Evolutionary conservation across 139 green algal species (phyloP), one percentile per base, ranked within the genome.

Genomic region (Auxenochlorella pyrenoidosa): DNA sequence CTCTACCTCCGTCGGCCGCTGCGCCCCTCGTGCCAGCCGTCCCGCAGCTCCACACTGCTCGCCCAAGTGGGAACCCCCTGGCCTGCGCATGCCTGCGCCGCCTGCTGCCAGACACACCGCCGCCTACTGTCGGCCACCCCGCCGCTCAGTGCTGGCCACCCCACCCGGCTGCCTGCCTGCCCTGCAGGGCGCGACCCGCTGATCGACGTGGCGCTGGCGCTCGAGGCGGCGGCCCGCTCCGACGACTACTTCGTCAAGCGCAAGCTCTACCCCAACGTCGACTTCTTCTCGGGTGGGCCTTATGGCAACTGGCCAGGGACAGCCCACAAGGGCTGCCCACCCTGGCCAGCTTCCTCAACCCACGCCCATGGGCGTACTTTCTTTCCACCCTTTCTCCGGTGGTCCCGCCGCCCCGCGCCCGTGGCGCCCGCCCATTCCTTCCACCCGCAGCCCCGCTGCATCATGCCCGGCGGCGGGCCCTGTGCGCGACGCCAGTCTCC

Each of bases 191-290:
- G 94, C 2, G 97, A 99, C 92, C 97, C 97, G 4, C 92, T 99
- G n/a, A 99, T 99, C 51, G 96, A 99, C 43, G 90, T 99, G 22
- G 97, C 96, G 73, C 91, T 97, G 65, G 97, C 94, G 65, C 93
- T 99, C 79, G 95, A 99, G 90, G 89, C 93, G 41, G 84, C 86
- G 30, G 95, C 95, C 3, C 91, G 96, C 72, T 87, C 88, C 8
- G 95, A 98, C 89, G 91, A 96, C 32, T 97, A 95, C 87, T 97
- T 97, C 86, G 82, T 96, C 78, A 92, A 93, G 44, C 96, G 98
- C 88, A 99, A 99, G 90, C 96, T 99, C 18, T 99, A 99, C 94
- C 98, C 98, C 87, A 99, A 99, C 87, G 98, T 99, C 16, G 98
- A 99, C 93, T 99, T 99, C 88, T 99, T 97, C 94, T 97, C 93